phyloP scores from a whole-genome alignment of 164 flowering plant species.

The Umbilicus rupestris region DNA sequence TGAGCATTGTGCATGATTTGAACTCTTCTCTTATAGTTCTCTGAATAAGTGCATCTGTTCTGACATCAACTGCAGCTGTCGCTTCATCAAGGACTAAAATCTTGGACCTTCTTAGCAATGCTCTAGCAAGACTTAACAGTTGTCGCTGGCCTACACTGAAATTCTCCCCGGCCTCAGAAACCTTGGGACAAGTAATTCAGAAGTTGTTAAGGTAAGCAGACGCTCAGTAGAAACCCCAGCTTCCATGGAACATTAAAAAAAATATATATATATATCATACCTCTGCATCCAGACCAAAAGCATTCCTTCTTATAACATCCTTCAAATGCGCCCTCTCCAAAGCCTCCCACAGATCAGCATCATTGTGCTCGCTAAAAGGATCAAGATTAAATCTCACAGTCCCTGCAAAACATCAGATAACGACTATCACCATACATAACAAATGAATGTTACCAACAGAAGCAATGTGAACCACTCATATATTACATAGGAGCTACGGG shows the following conservation, averaged over 20 bases:
- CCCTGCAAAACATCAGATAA: slow-evolving; percentile 33
- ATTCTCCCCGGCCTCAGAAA: slow-evolving; percentile 94
- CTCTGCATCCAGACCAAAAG: slow-evolving; percentile 92
- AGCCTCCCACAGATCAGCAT: slow-evolving; percentile 98
- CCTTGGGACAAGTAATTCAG: slow-evolving; percentile 31
- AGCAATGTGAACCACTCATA: not conserved
- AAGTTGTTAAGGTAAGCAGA: not conserved
- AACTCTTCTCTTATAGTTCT: slow-evolving; percentile 96
- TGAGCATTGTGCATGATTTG: slow-evolving; percentile 90
- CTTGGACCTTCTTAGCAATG: slow-evolving; percentile 85
- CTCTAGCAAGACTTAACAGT: slow-evolving; percentile 91
- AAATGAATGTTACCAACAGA: not conserved
- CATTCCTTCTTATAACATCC: slow-evolving; percentile 75
- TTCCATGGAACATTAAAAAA: not conserved
- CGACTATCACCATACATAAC: slow-evolving; percentile 1
- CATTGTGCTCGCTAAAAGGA: slow-evolving; percentile 89
- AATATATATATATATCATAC: slow-evolving; percentile 36
- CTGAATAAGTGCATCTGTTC: slow-evolving; percentile 98
- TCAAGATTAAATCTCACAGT: slow-evolving; percentile 92
- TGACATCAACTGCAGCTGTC: slow-evolving; percentile 98
- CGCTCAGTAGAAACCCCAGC: not conserved
- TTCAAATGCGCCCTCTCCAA: slow-evolving; percentile 94
- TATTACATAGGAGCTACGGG: not conserved
- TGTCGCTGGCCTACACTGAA: slow-evolving; percentile 99
- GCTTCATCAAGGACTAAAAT: slow-evolving; percentile 99